A percentile compares a stretch with the other conserved stretches of the same genome.
phyloP scores from a whole-genome alignment of 495 filamentous ascomycete genomes.

The Pyrenula massariospora region DNA sequence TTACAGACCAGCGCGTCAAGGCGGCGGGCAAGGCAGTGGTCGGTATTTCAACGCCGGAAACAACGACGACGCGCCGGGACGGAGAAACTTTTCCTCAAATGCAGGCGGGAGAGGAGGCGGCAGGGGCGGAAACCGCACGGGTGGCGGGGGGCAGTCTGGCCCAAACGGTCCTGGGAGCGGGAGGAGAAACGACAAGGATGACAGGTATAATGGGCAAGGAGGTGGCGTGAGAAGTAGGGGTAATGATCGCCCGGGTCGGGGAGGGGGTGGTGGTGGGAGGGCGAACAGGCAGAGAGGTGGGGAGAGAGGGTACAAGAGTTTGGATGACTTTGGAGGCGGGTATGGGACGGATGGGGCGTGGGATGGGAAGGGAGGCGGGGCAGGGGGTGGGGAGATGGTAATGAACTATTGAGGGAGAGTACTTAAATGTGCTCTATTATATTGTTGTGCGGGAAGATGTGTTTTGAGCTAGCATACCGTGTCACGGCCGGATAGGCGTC shows the following conservation, averaged over 20 bases:
- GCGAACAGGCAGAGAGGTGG: slow-evolving; percentile 3
- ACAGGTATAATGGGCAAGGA: slow-evolving; percentile 20
- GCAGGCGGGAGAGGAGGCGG: slow-evolving; percentile 37
- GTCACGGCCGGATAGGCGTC: no score
- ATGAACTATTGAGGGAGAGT: slow-evolving; percentile 33
- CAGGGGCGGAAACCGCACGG: slow-evolving; percentile 26
- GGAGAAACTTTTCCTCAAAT: slow-evolving; percentile 26
- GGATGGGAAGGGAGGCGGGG: slow-evolving; percentile 6
- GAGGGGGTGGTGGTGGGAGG: slow-evolving; percentile 1
- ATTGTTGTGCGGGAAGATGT: no score
- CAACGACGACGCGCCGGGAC: slow-evolving; percentile 17
- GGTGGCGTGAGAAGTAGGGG: not conserved
- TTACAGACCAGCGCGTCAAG: slow-evolving; percentile 4
- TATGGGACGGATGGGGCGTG: slow-evolving; percentile 9
- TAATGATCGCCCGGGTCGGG: not conserved
- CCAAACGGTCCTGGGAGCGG: slow-evolving; percentile 21
- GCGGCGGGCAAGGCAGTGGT: slow-evolving; percentile 8
- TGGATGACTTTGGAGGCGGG: slow-evolving; percentile 25
- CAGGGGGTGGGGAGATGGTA: slow-evolving; percentile 12
- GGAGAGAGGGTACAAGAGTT: slow-evolving; percentile 25
- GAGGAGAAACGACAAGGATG: slow-evolving; percentile 16
- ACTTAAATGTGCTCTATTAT: no score
- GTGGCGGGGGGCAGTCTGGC: slow-evolving; percentile 21
- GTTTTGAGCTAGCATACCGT: no score
- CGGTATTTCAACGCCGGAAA: slow-evolving; percentile 17